Evolutionary conservation across 2,329 filamentous ascomycete species (phyloP).

Genomic region (Paracoccidioides brasiliensis): DNA sequence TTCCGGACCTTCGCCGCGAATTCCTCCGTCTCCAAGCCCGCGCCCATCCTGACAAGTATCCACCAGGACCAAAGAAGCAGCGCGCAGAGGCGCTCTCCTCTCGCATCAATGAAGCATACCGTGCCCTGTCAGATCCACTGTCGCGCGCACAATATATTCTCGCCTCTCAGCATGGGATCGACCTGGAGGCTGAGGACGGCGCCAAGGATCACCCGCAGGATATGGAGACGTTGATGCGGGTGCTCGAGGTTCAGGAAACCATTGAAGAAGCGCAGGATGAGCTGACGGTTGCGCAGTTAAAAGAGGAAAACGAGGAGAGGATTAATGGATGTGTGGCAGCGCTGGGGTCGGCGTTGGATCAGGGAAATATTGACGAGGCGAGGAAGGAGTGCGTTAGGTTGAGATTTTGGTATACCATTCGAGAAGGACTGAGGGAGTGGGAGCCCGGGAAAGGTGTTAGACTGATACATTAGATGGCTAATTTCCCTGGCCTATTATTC

Average conservation of each 20-base stretch:
- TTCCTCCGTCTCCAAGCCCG: conserved; percentile 67
- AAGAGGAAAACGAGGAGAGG: conserved; percentile 52
- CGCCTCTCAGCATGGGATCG: conserved; percentile 50
- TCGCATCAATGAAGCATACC: conserved; percentile 83
- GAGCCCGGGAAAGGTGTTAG: conserved; percentile 53
- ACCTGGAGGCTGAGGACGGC: conserved; percentile 65
- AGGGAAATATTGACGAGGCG: conserved; percentile 53
- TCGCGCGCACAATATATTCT: conserved; percentile 81
- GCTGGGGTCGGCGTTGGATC: conserved; percentile 52
- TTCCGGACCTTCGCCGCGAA: conserved; percentile 59
- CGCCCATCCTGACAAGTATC: conserved; percentile 39
- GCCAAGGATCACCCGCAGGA: conserved; percentile 53
- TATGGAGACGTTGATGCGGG: conserved; percentile 65
- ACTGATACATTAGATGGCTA: conserved; percentile 36
- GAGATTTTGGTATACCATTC: conserved; percentile 83
- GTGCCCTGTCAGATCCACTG: conserved; percentile 66
- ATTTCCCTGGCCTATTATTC: background rate
- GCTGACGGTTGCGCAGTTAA: conserved; percentile 51
- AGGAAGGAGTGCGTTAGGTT: conserved; percentile 60
- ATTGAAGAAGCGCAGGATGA: conserved; percentile 57
- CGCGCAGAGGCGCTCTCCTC: conserved; percentile 66
- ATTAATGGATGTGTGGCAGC: conserved; percentile 49
- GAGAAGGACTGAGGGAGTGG: conserved; percentile 69
- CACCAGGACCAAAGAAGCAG: conserved; percentile 34
- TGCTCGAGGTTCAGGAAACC: conserved; percentile 66